Evolutionary conservation across 2,329 filamentous ascomycete species (phyloP).

Genomic region (Claviceps cyperi): DNA sequence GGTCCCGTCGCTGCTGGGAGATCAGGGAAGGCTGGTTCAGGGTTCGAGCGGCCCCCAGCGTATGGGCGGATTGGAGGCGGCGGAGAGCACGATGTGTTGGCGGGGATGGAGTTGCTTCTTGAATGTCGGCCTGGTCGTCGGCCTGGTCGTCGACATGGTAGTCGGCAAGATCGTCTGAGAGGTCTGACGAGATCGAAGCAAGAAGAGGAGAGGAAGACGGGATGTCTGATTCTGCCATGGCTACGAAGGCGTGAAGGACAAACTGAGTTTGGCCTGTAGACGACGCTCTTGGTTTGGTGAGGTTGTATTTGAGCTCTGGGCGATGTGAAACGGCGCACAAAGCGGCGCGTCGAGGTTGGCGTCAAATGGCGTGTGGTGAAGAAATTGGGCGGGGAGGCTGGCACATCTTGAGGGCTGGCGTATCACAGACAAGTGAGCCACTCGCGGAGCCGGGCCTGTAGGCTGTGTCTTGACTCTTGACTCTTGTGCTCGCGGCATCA

Average conservation of each 20-base stretch:
- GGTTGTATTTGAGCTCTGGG: not conserved
- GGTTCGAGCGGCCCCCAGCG: conserved; percentile 40
- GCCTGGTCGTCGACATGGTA: too few species aligned
- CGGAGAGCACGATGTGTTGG: conserved; percentile 53
- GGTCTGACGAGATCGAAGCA: not conserved
- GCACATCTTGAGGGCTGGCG: not conserved
- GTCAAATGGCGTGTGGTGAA: not conserved
- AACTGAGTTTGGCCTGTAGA: not conserved
- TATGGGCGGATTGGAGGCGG: conserved; percentile 63
- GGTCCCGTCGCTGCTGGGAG: conserved; percentile 44
- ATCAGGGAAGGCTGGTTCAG: conserved; percentile 39
- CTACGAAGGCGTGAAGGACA: not conserved
- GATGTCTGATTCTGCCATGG: conserved; percentile 6
- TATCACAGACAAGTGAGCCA: not conserved
- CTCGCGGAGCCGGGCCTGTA: too few species aligned
- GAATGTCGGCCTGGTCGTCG: conserved; percentile 21
- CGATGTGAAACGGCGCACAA: not conserved
- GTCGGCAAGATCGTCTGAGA: conserved; percentile 20
- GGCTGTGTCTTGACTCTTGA: too few species aligned
- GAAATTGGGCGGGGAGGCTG: not conserved
- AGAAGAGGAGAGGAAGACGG: not conserved
- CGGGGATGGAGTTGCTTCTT: conserved; percentile 41
- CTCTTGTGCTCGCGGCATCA: too few species aligned
- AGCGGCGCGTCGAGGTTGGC: conserved; percentile 1
- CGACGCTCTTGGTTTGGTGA: not conserved